These are phyloP conservation scores for Penicillium macrosclerotiorum DNA, from an alignment of 495 filamentous ascomycete genomes.

Conservation along the genomic window DNA sequence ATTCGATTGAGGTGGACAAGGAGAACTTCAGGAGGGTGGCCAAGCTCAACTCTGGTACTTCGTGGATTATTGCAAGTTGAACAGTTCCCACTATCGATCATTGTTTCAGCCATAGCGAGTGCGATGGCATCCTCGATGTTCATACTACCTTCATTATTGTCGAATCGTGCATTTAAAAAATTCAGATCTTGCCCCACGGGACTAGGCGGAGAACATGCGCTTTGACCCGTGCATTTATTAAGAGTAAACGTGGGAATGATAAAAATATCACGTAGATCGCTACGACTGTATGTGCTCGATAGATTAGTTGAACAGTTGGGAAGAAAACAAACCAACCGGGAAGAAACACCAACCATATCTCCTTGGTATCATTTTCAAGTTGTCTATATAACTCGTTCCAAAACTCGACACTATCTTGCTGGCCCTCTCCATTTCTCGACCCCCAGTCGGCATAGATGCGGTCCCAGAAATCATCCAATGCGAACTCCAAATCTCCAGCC, in stretches of 20 bases:
- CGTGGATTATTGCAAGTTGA: background rate
- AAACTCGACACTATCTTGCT: slow-evolving; percentile 30
- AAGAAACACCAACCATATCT: slow-evolving; percentile 10
- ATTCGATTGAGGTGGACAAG: slow-evolving; percentile 14
- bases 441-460: slow-evolving; percentile 2
- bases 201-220: too few relatives aligned
- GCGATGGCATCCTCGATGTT: too few relatives aligned
- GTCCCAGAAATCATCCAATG: slow-evolving; percentile 5
- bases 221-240: too few relatives aligned
- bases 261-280: too few relatives aligned
- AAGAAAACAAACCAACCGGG: background rate
- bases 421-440: background rate
- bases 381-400: slow-evolving; percentile 12
- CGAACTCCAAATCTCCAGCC: background rate
- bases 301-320: background rate
- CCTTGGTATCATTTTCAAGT: background rate
- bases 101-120: background rate
- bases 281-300: too few relatives aligned
- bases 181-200: too few relatives aligned
- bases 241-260: too few relatives aligned
- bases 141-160: too few relatives aligned
- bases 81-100: background rate
- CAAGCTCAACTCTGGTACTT: background rate
- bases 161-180: too few relatives aligned
- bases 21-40: slow-evolving; percentile 8